Base-by-base conservation (phyloP, 345 rosid species). In the Barbarea vulgaris region DNA sequence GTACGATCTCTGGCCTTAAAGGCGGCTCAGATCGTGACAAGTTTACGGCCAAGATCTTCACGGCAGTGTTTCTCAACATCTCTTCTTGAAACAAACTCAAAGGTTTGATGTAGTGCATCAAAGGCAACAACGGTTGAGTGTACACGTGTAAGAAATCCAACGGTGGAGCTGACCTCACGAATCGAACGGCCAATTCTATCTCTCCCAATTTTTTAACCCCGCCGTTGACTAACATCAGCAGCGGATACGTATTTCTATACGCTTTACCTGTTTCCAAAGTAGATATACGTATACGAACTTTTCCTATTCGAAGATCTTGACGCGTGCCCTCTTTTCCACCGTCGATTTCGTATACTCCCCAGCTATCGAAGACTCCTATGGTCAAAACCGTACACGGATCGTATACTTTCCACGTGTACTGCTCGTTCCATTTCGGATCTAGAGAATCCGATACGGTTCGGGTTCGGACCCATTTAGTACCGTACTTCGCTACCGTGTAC, bases 391-490 rank as follows among this genome's bases (percentile, higher is more conserved):
- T 93, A 63, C 87, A 93, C 1, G 96, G 96, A 77, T 93, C 98
- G 66, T 82, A 89, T 13, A 93, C 94, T 72, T 86, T 79, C 96
- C 94, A 93, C 54, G 94, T 91, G 62, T 91, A 93, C 82, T 93
- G 98, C 77, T 93, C 97, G 59, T 93, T 93, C 97, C 97, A 93
- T 60, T 81, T 88, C 21, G 98, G 97, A 53, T 91, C 91, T 64
- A 93, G 66, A 28, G 84, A 83, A 37, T 89, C 93, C 30, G 87
- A 78, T 0, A 89, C 86, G 3, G 96, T 93, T 17, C 98, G 87
- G 11, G 96, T 93, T 2, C 98, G 93, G 10, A 91, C 85, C 98
- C 98, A 93, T 70, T 93, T 93, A 0, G 88, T 80, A 2, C 90
- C 97, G 73, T 93, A 93, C 63, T 91, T 93, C 0, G 97, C 97